phyloP scores from a whole-genome alignment of 371 early-diverging fungal genomes.

The Mucor mucedo region DNA sequence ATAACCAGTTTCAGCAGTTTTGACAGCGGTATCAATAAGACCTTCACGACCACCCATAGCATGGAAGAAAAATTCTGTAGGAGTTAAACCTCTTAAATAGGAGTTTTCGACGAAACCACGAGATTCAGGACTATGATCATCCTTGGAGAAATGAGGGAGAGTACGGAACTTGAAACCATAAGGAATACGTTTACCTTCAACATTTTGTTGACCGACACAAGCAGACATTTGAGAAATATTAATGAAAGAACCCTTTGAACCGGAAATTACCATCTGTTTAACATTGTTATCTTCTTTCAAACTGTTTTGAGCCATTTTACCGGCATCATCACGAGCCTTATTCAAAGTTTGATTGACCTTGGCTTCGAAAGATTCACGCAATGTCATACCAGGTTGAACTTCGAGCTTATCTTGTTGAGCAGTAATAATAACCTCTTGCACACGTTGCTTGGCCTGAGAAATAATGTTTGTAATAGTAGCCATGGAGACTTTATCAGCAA shows the following conservation, averaged over 20 bases:
- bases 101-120: slow-evolving; percentile 99
- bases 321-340: slow-evolving; percentile 96
- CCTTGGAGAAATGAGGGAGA: slow-evolving; percentile 98
- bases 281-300: slow-evolving; percentile 97
- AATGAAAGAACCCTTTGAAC: slow-evolving; percentile 98
- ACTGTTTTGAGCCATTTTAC: slow-evolving; percentile 89
- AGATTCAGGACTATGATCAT: slow-evolving; percentile 97
- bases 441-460: slow-evolving; percentile 83
- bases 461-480: slow-evolving; percentile 86
- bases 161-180: slow-evolving; percentile 97
- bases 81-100: slow-evolving; percentile 97
- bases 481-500: slow-evolving; percentile 93
- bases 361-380: slow-evolving; percentile 97
- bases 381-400: slow-evolving; percentile 96
- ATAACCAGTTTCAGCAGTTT: slow-evolving; percentile 99
- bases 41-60: slow-evolving; percentile 99
- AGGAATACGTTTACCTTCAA: slow-evolving; percentile 99
- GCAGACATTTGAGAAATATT: slow-evolving; percentile 99
- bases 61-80: slow-evolving; percentile 99
- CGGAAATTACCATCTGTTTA: slow-evolving; percentile 98
- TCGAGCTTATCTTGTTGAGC: slow-evolving; percentile 92
- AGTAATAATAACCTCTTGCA: slow-evolving; percentile 83
- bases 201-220: slow-evolving; percentile 99
- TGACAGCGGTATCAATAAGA: slow-evolving; percentile 98
- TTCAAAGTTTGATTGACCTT: slow-evolving; percentile 92